Evolutionary conservation across 2,329 filamentous ascomycete genomes (phyloP).

Genomic region (Pseudogymnoascus sp.): DNA sequence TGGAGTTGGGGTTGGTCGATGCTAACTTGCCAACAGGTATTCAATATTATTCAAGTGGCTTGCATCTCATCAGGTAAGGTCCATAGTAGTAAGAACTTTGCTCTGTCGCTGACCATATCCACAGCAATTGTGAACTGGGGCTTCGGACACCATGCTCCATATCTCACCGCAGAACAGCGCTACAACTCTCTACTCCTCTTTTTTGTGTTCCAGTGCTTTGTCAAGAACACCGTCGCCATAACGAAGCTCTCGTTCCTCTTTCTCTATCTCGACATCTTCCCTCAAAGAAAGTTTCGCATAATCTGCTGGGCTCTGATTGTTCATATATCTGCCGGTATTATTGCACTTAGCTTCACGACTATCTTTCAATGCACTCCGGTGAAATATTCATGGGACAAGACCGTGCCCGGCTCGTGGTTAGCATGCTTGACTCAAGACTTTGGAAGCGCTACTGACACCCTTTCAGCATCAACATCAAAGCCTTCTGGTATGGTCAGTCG

Average conservation of each 20-base stretch:
- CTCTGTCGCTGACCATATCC: not conserved
- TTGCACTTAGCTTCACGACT: conserved; percentile 12
- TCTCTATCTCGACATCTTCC: conserved; percentile 16
- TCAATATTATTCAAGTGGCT: conserved; percentile 7
- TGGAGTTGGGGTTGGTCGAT: not conserved
- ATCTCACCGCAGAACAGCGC: conserved; percentile 11
- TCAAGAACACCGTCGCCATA: conserved; percentile 12
- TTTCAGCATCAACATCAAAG: conserved; percentile 10
- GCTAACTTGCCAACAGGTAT: conserved; percentile 4
- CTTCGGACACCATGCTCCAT: conserved; percentile 14
- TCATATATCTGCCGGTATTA: conserved; percentile 6
- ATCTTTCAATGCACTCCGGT: conserved; percentile 16
- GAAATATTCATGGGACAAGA: conserved; percentile 16
- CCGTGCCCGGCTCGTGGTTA: conserved; percentile 9
- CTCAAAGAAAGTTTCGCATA: conserved; percentile 12
- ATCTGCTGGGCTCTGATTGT: conserved; percentile 11
- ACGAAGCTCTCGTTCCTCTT: conserved; percentile 16
- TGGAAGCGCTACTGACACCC: not conserved
- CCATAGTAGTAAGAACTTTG: not conserved
- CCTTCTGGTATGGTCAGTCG: conserved; percentile 8
- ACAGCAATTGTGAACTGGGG: conserved; percentile 14
- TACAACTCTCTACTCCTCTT: conserved; percentile 15
- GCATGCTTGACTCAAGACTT: not conserved
- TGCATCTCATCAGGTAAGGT: conserved; percentile 9
- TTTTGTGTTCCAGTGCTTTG: conserved; percentile 5